Conservation (phyloP, 2,329 filamentous ascomycete genomes). For the Hymenoscyphus linearis region DNA sequence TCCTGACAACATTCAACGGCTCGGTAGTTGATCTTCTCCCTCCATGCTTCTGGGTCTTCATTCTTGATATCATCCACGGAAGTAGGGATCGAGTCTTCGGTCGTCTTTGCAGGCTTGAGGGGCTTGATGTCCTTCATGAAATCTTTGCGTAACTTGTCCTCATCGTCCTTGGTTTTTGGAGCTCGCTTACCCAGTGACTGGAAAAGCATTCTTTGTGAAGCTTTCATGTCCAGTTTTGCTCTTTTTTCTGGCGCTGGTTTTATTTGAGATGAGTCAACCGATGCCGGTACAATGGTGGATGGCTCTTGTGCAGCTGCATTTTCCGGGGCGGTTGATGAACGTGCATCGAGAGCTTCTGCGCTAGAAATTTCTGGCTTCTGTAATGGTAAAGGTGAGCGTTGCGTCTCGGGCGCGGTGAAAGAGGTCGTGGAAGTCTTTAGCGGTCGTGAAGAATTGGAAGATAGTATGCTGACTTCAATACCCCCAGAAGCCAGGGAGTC, state of each 20-base stretch:
- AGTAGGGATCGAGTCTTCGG: conserved; percentile 12
- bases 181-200: conserved; percentile 64
- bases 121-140: conserved; percentile 51
- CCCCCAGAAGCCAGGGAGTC: conserved; percentile 47
- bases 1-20: conserved; percentile 83
- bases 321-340: neutral
- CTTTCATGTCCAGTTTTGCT: conserved; percentile 47
- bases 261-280: conserved; percentile 8
- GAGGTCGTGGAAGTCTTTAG: neutral
- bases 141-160: conserved; percentile 54
- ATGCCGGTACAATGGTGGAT: conserved; percentile 9
- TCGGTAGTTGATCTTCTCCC: conserved; percentile 63
- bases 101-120: conserved; percentile 29
- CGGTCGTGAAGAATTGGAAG: neutral
- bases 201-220: conserved; percentile 64
- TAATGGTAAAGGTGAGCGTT: neutral
- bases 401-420: neutral
- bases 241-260: conserved; percentile 17
- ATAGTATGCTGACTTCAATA: conserved; percentile 41
- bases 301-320: neutral
- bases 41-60: conserved; percentile 62
- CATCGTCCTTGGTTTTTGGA: conserved; percentile 64
- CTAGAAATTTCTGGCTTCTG: neutral
- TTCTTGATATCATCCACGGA: conserved; percentile 30
- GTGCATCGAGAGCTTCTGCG: neutral